Conservation (phyloP, 1,284 basidiomycete genomes). For the Mycosarcoma mackinlayi region DNA sequence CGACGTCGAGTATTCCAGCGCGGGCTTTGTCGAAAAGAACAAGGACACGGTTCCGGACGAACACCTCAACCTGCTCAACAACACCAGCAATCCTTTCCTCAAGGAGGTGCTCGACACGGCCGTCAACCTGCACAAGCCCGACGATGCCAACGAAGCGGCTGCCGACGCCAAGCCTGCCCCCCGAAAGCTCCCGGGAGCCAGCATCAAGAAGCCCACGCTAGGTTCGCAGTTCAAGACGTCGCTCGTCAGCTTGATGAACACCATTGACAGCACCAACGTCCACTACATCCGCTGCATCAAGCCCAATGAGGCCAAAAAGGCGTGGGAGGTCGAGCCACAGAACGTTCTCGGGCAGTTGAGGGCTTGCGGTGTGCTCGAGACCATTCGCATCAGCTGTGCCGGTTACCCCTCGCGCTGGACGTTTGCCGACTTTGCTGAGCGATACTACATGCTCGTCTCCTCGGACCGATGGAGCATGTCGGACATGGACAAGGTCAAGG, state of each 20-base stretch:
- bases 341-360: conserved; percentile 94
- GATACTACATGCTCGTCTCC: conserved; percentile 95
- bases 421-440: conserved; percentile 98
- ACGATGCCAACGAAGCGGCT: conserved; percentile 33
- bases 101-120: conserved; percentile 85
- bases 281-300: conserved; percentile 99
- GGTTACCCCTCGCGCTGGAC: conserved; percentile 99
- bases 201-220: conserved; percentile 89
- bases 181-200: conserved; percentile 72
- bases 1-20: conserved; percentile 97
- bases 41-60: conserved; percentile 98
- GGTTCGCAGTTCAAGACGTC: conserved; percentile 99
- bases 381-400: conserved; percentile 97
- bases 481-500: conserved; percentile 71
- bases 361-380: conserved; percentile 98
- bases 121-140: conserved; percentile 46
- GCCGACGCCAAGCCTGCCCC: conserved; percentile 45
- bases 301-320: conserved; percentile 94
- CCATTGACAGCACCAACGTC: conserved; percentile 95
- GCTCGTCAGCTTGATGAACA: conserved; percentile 93
- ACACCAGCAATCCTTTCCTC: conserved; percentile 89
- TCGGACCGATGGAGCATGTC: conserved; percentile 80
- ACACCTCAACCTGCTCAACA: conserved; percentile 85
- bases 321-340: conserved; percentile 96
- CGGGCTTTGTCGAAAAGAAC: conserved; percentile 99